phyloP scores from a whole-genome alignment of 441 rosid genomes.

The Euphorbia schlechtendalii region DNA sequence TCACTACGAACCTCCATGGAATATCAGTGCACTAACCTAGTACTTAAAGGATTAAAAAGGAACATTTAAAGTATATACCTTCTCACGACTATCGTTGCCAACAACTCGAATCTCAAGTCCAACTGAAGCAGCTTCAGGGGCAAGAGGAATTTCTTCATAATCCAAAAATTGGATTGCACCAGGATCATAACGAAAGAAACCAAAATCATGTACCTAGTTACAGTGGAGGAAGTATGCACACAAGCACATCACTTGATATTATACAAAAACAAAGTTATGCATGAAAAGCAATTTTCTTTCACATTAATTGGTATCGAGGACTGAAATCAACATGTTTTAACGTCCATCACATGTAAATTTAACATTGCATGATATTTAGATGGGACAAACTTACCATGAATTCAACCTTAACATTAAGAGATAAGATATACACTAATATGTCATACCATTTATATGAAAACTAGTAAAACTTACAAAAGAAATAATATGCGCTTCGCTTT shows the following conservation, averaged over 20 bases:
- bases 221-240: not conserved
- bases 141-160: conserved; percentile 96
- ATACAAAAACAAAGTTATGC: too few species aligned
- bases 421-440: not conserved
- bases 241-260: not conserved
- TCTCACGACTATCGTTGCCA: conserved; percentile 98
- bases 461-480: not conserved
- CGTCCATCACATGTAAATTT: not conserved
- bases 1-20: not conserved
- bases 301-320: not conserved
- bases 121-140: conserved; percentile 91
- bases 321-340: not conserved
- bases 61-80: conserved; percentile 42
- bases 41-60: not conserved
- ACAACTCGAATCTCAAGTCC: conserved; percentile 98
- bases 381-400: not conserved
- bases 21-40: not conserved
- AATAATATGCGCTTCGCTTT: not conserved
- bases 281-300: too few species aligned
- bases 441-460: not conserved
- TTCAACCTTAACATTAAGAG: too few species aligned
- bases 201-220: conserved; percentile 93
- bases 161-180: conserved; percentile 63
- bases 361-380: not conserved
- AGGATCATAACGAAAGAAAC: conserved; percentile 93